phyloP scores from a whole-genome alignment of 352 stramenopile species.

The Pythium aquatile region DNA sequence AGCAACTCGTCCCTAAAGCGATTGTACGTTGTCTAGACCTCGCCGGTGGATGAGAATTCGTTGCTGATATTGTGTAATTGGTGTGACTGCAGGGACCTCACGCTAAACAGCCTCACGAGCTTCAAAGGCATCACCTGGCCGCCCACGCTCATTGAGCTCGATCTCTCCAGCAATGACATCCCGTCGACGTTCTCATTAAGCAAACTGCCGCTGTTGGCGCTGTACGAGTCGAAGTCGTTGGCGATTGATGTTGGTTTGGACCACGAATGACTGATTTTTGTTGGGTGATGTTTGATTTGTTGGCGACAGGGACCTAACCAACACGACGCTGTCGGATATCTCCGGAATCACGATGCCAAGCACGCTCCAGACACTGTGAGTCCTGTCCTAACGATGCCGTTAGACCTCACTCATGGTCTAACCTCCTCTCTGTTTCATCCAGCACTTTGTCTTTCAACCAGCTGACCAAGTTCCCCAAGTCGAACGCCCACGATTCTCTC shows the following conservation, averaged over 20 bases:
- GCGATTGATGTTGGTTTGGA: neutral
- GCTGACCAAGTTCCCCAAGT: conserved; percentile 16
- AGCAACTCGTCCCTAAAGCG: conserved; percentile 15
- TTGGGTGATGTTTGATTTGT: neutral
- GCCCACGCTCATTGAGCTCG: conserved; percentile 14
- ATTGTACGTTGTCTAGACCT: neutral
- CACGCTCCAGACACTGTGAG: conserved; percentile 20
- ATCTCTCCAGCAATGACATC: conserved; percentile 19
- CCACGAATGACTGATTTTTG: neutral
- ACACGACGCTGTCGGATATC: conserved; percentile 17
- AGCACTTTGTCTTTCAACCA: conserved; percentile 22
- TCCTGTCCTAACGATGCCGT: conserved; percentile 1
- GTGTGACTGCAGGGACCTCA: conserved; percentile 11
- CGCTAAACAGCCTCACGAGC: conserved; percentile 16
- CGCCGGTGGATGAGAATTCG: neutral
- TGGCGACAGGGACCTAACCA: conserved; percentile 18
- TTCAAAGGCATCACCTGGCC: conserved; percentile 13
- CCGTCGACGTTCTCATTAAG: conserved; percentile 3
- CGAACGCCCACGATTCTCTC: conserved; percentile 6
- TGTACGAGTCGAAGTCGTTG: conserved; percentile 12
- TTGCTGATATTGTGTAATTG: neutral
- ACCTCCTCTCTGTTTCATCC: neutral
- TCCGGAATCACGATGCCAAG: conserved; percentile 21
- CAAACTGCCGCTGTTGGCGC: conserved; percentile 8
- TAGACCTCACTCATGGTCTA: conserved; percentile 2